These are phyloP conservation scores for Cryptosporidium sp. DNA, from an alignment of 169 alveolate genomes.

Conservation along the genomic window DNA sequence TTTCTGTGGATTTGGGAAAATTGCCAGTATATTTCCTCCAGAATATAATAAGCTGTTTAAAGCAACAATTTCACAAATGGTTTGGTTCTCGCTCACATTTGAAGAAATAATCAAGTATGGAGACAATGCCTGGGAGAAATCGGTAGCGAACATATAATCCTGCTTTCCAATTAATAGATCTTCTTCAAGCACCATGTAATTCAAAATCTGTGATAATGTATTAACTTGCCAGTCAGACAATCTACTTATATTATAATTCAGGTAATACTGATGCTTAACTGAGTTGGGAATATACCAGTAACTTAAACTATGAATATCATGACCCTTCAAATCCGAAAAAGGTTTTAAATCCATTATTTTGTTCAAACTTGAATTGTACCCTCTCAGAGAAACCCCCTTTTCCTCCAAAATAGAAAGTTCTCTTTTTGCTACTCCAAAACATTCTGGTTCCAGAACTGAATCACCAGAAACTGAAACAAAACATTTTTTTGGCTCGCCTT, in stretches of 20 bases:
- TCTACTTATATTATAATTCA: neutral
- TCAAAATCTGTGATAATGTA: constrained; percentile 5
- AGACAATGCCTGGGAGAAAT: neutral
- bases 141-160: neutral
- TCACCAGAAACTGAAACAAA: constrained; percentile 55
- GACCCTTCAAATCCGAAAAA: constrained; percentile 21
- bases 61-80: constrained; percentile 35
- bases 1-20: constrained; percentile 32
- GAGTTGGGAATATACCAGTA: constrained; percentile 67
- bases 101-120: constrained; percentile 9
- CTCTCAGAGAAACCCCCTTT: constrained; percentile 31
- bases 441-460: constrained; percentile 54
- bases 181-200: neutral
- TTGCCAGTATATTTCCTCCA: constrained; percentile 38
- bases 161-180: neutral
- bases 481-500: constrained; percentile 26
- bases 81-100: constrained; percentile 1
- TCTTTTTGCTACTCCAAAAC: constrained; percentile 56
- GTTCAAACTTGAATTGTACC: constrained; percentile 32
- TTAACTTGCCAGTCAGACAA: constrained; percentile 44
- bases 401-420: constrained; percentile 28
- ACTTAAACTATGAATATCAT: constrained; percentile 20
- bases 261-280: constrained; percentile 9
- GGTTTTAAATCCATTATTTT: constrained; percentile 26
- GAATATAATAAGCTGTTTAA: constrained; percentile 17